Evolutionary conservation across 1,284 basidiomycete genomes (phyloP).

Genomic region (Irpex sp.): DNA sequence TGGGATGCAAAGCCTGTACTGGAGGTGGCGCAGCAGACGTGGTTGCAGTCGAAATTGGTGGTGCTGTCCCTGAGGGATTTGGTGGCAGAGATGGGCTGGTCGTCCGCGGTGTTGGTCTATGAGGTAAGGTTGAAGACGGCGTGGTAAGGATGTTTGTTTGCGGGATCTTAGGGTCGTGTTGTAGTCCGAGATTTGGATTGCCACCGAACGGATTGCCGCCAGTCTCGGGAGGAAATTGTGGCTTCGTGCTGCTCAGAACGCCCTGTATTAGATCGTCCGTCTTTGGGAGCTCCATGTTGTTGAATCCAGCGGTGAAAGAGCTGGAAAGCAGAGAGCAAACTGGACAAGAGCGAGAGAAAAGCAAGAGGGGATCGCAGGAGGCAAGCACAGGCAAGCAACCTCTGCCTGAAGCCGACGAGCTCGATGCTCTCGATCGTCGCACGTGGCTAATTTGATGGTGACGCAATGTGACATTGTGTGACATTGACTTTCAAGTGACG

Average conservation of each 20-base stretch:
- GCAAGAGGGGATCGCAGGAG: too few species aligned
- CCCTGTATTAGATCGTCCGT: neutral
- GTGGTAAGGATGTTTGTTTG: neutral
- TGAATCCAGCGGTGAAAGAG: neutral
- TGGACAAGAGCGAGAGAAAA: neutral
- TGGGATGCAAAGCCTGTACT: neutral
- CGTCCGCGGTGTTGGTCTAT: conserved; percentile 1
- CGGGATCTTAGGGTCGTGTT: neutral
- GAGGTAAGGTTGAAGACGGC: neutral
- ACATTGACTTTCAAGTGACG: too few species aligned
- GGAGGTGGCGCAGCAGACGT: neutral
- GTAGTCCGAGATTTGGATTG: conserved; percentile 6
- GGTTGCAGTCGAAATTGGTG: neutral
- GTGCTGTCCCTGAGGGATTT: neutral
- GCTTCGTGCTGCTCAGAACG: neutral
- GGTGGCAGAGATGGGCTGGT: neutral
- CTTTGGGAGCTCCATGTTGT: neutral
- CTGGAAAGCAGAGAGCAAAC: neutral
- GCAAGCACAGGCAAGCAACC: too few species aligned
- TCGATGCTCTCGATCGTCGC: too few species aligned
- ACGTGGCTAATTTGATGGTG: too few species aligned
- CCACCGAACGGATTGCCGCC: conserved; percentile 10
- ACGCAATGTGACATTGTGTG: too few species aligned
- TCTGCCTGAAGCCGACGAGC: too few species aligned
- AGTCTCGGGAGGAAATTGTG: neutral